phyloP scores from a whole-genome alignment of 768 basidiomycete genomes.

The Lactifluus rugatus region DNA sequence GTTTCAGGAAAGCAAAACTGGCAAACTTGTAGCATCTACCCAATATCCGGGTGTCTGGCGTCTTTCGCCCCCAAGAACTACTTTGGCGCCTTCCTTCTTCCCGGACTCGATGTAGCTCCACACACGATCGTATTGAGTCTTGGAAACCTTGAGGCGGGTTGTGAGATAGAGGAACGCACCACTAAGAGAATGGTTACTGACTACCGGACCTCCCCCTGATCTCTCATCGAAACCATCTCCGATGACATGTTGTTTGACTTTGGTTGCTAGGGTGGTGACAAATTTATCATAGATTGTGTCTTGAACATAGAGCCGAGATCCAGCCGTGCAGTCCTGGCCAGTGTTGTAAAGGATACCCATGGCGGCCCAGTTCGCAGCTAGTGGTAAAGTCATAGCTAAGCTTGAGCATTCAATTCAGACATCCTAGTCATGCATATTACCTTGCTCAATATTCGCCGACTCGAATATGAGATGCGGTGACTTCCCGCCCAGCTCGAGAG shows the following conservation, averaged over 20 bases:
- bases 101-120: constrained; percentile 85
- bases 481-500: constrained; percentile 92
- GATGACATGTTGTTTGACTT: constrained; percentile 59
- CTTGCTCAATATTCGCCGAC: constrained; percentile 84
- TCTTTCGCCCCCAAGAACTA: constrained; percentile 72
- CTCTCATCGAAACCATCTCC: constrained; percentile 74
- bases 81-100: constrained; percentile 72
- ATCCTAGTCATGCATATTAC: constrained; percentile 28
- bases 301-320: constrained; percentile 85
- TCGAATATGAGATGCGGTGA: constrained; percentile 85
- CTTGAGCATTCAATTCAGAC: neutral
- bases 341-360: constrained; percentile 83
- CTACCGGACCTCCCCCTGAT: constrained; percentile 75
- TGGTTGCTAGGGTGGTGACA: constrained; percentile 49
- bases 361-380: constrained; percentile 78
- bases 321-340: constrained; percentile 91
- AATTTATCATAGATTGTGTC: constrained; percentile 83
- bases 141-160: constrained; percentile 49
- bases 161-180: neutral
- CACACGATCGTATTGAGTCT: constrained; percentile 75
- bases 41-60: constrained; percentile 72
- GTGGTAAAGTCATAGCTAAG: constrained; percentile 3
- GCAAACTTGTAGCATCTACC: constrained; percentile 80
- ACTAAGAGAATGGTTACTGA: constrained; percentile 29
- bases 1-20: neutral